These are phyloP conservation scores for Neurospora sp. DNA, from an alignment of 495 filamentous ascomycete species.

Conservation along the genomic window DNA sequence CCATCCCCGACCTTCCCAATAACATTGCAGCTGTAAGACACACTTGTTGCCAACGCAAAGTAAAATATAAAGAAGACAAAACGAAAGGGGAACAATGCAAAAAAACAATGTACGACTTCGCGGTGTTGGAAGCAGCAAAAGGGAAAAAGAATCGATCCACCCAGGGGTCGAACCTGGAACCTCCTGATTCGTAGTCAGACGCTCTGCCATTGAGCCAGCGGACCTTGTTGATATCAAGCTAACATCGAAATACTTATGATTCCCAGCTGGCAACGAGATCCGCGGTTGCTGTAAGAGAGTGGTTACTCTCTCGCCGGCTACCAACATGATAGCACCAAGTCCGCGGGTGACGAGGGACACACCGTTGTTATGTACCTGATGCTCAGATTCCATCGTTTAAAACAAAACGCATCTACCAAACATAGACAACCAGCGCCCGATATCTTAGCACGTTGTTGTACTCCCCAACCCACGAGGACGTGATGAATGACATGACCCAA, in stretches of 20 bases:
- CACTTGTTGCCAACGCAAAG: background rate
- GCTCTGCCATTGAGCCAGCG: background rate
- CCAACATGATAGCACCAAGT: background rate
- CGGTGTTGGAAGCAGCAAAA: background rate
- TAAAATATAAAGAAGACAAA: background rate
- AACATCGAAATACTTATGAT: background rate
- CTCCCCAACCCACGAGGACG: background rate
- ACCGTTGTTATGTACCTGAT: background rate
- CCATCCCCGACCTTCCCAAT: background rate
- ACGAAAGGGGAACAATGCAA: background rate
- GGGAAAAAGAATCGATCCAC: background rate
- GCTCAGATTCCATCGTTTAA: background rate
- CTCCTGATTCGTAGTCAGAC: background rate
- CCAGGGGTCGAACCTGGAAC: background rate
- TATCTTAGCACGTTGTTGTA: background rate
- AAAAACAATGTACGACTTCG: background rate
- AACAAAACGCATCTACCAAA: background rate
- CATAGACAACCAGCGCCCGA: background rate
- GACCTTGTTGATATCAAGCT: background rate
- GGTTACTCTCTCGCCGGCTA: background rate
- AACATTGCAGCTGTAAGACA: background rate
- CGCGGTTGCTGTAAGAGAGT: background rate
- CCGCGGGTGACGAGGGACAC: background rate
- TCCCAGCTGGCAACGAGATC: background rate
- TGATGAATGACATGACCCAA: background rate